Evolutionary conservation across 495 filamentous ascomycete species (phyloP).

Genomic region (Talaromyces proteolyticus): DNA sequence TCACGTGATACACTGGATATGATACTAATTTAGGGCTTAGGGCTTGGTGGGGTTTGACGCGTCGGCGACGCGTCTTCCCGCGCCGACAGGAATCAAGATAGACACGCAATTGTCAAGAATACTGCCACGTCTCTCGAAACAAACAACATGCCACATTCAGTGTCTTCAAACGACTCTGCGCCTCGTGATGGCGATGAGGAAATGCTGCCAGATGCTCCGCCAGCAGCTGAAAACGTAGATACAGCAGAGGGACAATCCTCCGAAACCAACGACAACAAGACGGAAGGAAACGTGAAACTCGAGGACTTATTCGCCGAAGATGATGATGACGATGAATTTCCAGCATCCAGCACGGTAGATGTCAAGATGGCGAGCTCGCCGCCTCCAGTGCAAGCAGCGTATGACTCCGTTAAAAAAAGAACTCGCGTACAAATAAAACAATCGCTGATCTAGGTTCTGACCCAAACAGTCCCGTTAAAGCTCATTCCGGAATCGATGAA

Average conservation of each 20-base stretch:
- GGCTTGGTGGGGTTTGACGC: conserved; percentile 8
- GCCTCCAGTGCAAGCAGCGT: conserved; percentile 34
- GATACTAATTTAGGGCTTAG: conserved; percentile 10
- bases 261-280: conserved; percentile 11
- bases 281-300: conserved; percentile 53
- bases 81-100: background rate
- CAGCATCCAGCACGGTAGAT: conserved; percentile 46
- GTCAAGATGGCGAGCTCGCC: conserved; percentile 39
- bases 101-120: background rate
- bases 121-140: background rate
- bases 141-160: conserved; percentile 47
- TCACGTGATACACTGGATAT: conserved; percentile 8
- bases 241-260: conserved; percentile 14
- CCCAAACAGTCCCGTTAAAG: conserved; percentile 10
- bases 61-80: conserved; percentile 8
- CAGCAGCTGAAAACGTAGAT: conserved; percentile 11
- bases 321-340: conserved; percentile 74
- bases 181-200: conserved; percentile 26
- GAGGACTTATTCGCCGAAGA: conserved; percentile 77
- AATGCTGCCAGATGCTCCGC: conserved; percentile 33
- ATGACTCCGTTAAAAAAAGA: conserved; percentile 16
- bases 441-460: background rate
- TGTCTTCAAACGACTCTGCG: conserved; percentile 28
- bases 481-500: conserved; percentile 54
- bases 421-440: background rate